Base-by-base conservation (phyloP, 305 asterid species). In the Solanum hybrid region DNA sequence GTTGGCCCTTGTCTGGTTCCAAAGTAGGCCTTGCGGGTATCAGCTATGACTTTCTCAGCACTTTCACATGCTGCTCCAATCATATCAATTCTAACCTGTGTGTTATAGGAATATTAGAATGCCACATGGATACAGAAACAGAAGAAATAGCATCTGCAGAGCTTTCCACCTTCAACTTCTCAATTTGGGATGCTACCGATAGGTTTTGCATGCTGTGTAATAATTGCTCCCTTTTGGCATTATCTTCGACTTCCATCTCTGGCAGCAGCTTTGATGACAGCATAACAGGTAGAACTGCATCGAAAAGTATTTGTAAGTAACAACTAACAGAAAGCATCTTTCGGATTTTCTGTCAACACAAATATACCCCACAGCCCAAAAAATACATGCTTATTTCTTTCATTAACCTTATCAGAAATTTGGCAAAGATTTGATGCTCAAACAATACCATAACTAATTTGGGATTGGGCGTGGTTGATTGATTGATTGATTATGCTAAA, bases 1-100 rank as follows among this genome's bases (percentile, higher is more conserved):
- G 98, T 92, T 38, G 99, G 95, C 89, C 98, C 99, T 91, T 97
- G 99, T 81, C 99, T 94, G 91, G 98, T 96, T 77, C 99, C 97
- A 91, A 96, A 95, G 93, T 94, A 91, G 90, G 97, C 92, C 91
- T 96, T 97, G 22, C 99, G 97, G 2, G 98, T 95, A 91, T 97
- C 98, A 87, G 98, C 98, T 89, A 96, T 96, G 87, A 97, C 95
- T 93, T 96, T 97, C 93, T 97, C 98, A 81, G 99, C 99, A 94
- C 99, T 96, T 92, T 92, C 98, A 91, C 99, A 97, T 70, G 99
- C 99, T 89, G 94, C 96, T 90, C 94, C 98, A 89, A 97, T 96
- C 97, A 94, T 94, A 90, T 96, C 98, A 72, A 96, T 96, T 94
- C 99, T 93, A 91, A 91, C 90, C 99, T 97, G 94, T 13, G 27